A percentile compares a stretch with the other conserved stretches of the same genome.
Conservation (phyloP, 2,329 filamentous ascomycete genomes). For the Fusarium pseudonygamai region DNA sequence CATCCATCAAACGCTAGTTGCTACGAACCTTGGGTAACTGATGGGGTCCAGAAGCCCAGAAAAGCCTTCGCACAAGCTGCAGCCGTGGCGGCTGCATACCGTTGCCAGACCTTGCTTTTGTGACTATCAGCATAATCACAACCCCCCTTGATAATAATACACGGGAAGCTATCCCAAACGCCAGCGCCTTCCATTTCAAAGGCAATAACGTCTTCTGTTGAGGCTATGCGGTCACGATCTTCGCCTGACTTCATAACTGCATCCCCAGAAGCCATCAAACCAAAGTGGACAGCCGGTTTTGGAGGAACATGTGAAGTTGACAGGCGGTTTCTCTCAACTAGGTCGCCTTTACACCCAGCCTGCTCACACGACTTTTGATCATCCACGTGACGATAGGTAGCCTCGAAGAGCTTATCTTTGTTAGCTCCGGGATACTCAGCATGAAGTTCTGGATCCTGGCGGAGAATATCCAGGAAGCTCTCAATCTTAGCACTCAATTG, state of each 20-base stretch:
- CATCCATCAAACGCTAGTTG: too few relatives aligned
- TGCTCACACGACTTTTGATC: not conserved
- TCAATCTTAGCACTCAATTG: fast-evolving
- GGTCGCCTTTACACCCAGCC: fast-evolving
- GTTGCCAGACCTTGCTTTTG: conserved; percentile 15
- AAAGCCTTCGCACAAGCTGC: not conserved
- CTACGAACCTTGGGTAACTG: not conserved
- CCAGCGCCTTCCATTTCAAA: not conserved
- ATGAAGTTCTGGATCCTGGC: fast-evolving
- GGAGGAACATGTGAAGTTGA: fast-evolving
- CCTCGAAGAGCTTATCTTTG: fast-evolving
- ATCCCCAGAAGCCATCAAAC: not conserved
- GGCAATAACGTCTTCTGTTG: fast-evolving
- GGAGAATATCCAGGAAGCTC: not conserved
- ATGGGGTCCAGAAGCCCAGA: not conserved
- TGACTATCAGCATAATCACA: conserved; percentile 28
- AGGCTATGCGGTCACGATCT: not conserved
- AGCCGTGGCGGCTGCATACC: conserved; percentile 11
- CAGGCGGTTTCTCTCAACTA: fast-evolving
- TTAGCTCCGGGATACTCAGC: not conserved
- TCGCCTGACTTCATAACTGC: not conserved
- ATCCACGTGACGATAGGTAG: fast-evolving
- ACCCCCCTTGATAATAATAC: conserved; percentile 1
- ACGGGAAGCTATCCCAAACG: not conserved
- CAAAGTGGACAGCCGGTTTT: not conserved